A percentile compares a stretch with the other conserved stretches of the same genome.
Conservation (phyloP, 2,329 filamentous ascomycete species). For the Penicillium sp. region DNA sequence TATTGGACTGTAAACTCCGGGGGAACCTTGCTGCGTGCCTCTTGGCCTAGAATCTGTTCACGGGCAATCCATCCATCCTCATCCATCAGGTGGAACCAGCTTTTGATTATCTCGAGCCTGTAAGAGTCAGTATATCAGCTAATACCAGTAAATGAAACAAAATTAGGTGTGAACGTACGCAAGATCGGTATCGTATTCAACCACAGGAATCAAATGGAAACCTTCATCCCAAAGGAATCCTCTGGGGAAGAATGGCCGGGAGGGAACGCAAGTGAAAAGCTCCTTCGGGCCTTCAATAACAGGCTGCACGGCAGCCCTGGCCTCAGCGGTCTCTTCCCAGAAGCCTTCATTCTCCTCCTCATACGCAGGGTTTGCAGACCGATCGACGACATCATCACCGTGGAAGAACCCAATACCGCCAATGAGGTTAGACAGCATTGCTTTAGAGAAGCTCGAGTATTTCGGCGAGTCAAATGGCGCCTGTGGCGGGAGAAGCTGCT, state of each 20-base stretch:
- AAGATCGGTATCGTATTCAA: slow-evolving; percentile 92
- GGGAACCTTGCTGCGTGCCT: slow-evolving; percentile 93
- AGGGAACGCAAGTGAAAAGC: slow-evolving; percentile 87
- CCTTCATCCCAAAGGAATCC: slow-evolving; percentile 98
- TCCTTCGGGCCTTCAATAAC: slow-evolving; percentile 77
- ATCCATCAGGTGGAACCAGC: slow-evolving; percentile 95
- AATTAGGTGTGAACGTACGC: slow-evolving; percentile 45
- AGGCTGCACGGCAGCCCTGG: slow-evolving; percentile 66
- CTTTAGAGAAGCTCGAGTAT: slow-evolving; percentile 77
- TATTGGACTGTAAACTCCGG: slow-evolving; percentile 92
- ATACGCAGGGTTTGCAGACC: slow-evolving; percentile 87
- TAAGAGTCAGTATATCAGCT: slow-evolving; percentile 12
- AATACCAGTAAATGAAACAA: background rate
- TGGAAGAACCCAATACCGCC: slow-evolving; percentile 96
- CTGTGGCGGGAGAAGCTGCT: slow-evolving; percentile 67
- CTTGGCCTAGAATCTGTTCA: slow-evolving; percentile 88
- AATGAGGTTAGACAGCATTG: slow-evolving; percentile 89
- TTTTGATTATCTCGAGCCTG: slow-evolving; percentile 77
- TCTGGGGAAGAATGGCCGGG: slow-evolving; percentile 90
- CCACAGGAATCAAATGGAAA: slow-evolving; percentile 86
- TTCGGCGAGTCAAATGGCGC: slow-evolving; percentile 71
- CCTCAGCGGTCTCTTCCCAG: slow-evolving; percentile 86
- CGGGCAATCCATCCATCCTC: slow-evolving; percentile 96
- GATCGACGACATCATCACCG: slow-evolving; percentile 82
- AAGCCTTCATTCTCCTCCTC: slow-evolving; percentile 94